phyloP scores from a whole-genome alignment of 139 green algal species.

The Pycnococcus provasolii region DNA sequence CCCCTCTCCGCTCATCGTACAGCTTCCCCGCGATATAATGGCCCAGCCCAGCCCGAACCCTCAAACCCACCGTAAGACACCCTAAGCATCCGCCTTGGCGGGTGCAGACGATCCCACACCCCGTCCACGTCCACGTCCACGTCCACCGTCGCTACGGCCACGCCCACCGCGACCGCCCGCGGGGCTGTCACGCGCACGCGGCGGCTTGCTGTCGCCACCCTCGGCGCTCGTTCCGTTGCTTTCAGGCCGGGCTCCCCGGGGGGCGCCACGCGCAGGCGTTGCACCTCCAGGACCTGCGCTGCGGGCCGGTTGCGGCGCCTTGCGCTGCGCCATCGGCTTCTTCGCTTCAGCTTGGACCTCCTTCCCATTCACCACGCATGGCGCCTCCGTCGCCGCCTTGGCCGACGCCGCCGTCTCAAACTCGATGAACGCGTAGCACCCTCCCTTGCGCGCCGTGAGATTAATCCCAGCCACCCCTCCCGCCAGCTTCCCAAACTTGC shows the following conservation, averaged over 20 bases:
- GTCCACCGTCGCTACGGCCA: not conserved
- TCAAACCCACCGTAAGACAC: not conserved
- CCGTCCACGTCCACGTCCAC: not conserved
- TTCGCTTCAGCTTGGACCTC: slow-evolving; percentile 33
- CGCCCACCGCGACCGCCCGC: not conserved
- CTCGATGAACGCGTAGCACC: slow-evolving; percentile 44
- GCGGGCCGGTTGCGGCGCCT: too few species aligned
- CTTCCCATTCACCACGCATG: slow-evolving; percentile 7
- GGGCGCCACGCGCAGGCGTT: too few species aligned
- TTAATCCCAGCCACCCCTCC: slow-evolving; percentile 25
- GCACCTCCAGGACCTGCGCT: too few species aligned
- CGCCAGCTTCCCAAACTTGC: slow-evolving; percentile 22
- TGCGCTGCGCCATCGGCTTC: slow-evolving; percentile 14
- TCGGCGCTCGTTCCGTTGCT: too few species aligned
- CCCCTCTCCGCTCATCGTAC: not conserved
- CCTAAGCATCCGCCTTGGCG: not conserved
- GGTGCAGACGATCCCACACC: not conserved
- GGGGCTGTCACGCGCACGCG: not conserved
- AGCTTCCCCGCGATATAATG: not conserved
- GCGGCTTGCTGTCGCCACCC: slow-evolving; percentile 10
- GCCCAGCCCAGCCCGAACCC: not conserved
- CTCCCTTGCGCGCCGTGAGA: slow-evolving; percentile 39
- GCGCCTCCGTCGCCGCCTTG: slow-evolving; percentile 25
- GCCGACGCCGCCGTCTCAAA: slow-evolving; percentile 32
- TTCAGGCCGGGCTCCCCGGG: too few species aligned